Conservation (phyloP, 371 early-diverging fungal species). For the Mortierella sp. region DNA sequence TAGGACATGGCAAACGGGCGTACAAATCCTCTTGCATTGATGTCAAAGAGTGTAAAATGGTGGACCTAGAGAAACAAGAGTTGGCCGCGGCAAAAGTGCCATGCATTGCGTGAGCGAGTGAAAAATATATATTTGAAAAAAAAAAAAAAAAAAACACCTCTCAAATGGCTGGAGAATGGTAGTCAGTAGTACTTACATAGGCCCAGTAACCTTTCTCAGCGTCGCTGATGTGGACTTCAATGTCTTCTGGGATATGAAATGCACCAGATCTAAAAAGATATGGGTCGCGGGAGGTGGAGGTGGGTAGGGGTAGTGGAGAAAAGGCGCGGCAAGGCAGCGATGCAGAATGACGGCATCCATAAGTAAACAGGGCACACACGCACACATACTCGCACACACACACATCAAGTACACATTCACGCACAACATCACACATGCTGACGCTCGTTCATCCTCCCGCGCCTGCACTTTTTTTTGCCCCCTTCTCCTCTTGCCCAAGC, state of each 20-base stretch:
- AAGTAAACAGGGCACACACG: background rate
- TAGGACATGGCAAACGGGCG: constrained; percentile 68
- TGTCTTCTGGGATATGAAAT: constrained; percentile 70
- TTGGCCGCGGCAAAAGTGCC: background rate
- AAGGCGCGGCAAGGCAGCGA: too few species aligned
- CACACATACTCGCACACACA: constrained; percentile 25
- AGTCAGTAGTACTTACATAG: constrained; percentile 68
- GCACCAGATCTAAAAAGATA: constrained; percentile 27
- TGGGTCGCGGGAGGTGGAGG: background rate
- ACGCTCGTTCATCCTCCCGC: too few species aligned
- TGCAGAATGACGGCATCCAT: background rate
- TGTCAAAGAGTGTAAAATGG: constrained; percentile 68
- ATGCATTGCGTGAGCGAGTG: background rate
- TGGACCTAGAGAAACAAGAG: constrained; percentile 56
- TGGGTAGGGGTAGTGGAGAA: too few species aligned
- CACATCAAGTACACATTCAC: too few species aligned
- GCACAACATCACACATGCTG: too few species aligned
- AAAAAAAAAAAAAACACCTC: background rate
- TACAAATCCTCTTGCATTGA: constrained; percentile 68
- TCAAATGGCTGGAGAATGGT: too few species aligned
- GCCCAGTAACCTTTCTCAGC: constrained; percentile 62
- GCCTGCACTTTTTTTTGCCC: too few species aligned
- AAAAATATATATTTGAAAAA: background rate
- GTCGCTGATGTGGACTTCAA: constrained; percentile 66
- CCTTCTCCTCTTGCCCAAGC: too few species aligned